Base-by-base conservation (phyloP, 352 stramenopile species). In the Globisporangium paddicum region DNA sequence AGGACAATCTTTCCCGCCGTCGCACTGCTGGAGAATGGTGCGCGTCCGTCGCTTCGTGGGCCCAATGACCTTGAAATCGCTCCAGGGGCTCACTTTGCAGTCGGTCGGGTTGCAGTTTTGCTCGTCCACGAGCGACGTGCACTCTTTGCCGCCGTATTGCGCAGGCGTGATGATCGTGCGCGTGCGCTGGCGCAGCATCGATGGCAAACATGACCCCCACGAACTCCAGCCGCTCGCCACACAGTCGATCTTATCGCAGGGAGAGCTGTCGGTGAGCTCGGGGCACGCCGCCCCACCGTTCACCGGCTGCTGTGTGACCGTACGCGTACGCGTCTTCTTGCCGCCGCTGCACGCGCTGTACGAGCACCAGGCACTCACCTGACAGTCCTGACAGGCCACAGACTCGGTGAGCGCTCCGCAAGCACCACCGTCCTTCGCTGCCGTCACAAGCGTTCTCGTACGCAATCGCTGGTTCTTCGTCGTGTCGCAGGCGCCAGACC, bases 41-140 rank as follows among this genome's bases (percentile, higher is more conserved):
- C 79, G 61, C 16, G 64, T 74, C 6, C 79, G 79, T 2, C 70
- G 67, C 50, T 86, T 87, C 3, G 64, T 82, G 48, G 52, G 32
- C 0, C 77, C 69, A 18, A 73, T 48, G 2, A 89, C 23, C 55
- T 73, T 60, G 60, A 61, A 89, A 0, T 60, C 61, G 11, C 70
- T 73, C 76, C 76, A 89, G 9, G 67, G 69, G 28, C 76, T 66
- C 19, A 88, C 75, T 37, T 73, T 71, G 53, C 79, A 90, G 62
- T 90, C 69, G 0, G 61, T 74, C 11, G 77, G 77, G 65, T 87
- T 87, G 58, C 80, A 90, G 59, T 86, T 88, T 28, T 84, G 71
- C 25, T 63, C 58, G 9, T 87, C 72, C 0, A 73, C 64, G 6
- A 88, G 66, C 9, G 54, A 16, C 3, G 72, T 67, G 13, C 80